phyloP scores from a whole-genome alignment of 306 rosid genomes.

The Neltuma alba region DNA sequence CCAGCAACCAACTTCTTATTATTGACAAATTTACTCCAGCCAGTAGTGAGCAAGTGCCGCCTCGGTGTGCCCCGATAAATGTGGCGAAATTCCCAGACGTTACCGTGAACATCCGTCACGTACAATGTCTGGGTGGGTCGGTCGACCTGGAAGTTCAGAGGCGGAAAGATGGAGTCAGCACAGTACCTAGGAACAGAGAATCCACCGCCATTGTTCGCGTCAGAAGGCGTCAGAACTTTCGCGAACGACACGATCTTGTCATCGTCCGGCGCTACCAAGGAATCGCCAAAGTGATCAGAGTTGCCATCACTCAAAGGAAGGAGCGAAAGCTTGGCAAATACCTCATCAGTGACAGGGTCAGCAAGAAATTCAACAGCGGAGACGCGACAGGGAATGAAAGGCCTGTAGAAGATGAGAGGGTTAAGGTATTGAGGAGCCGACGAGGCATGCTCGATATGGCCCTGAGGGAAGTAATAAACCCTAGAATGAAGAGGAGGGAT shows the following conservation, averaged over 20 bases:
- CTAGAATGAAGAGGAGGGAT: constrained; percentile 53
- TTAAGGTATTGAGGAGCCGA: constrained; percentile 34
- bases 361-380: constrained; percentile 40
- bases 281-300: neutral
- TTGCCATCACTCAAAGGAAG: constrained; percentile 25
- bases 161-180: constrained; percentile 63
- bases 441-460: constrained; percentile 55
- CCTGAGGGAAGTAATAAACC: constrained; percentile 73
- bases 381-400: constrained; percentile 43
- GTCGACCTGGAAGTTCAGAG: constrained; percentile 44
- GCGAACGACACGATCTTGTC: constrained; percentile 46
- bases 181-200: constrained; percentile 68
- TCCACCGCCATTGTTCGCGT: constrained; percentile 68
- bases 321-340: constrained; percentile 52
- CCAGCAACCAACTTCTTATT: constrained; percentile 64
- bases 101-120: constrained; percentile 65
- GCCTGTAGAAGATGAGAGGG: constrained; percentile 25
- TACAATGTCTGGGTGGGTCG: constrained; percentile 58
- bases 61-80: constrained; percentile 61
- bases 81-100: constrained; percentile 60
- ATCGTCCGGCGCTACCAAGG: neutral
- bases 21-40: constrained; percentile 72
- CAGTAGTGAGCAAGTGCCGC: constrained; percentile 66
- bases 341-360: constrained; percentile 55
- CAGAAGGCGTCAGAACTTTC: constrained; percentile 65